Evolutionary conservation across 805 yeast genomes (phyloP), one percentile per base, ranked within the genome.

Genomic region (Metschnikowia peoriensis): DNA sequence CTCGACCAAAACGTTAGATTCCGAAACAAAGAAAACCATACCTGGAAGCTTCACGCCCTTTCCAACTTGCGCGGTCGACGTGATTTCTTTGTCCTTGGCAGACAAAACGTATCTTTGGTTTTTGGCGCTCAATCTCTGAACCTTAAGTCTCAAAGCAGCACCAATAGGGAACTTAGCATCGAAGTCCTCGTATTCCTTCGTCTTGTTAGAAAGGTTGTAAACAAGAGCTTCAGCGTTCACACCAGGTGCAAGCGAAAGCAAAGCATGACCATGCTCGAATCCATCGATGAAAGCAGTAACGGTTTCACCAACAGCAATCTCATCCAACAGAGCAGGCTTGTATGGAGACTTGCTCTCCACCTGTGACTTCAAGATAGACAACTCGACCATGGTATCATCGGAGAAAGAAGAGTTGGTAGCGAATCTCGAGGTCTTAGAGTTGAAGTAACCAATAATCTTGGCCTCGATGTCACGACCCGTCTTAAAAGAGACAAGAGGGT

Each of bases 371-470:
- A 79, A 79, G 28, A 82, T 73, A 17, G 87, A 78, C 54, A 91
- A 74, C 69, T 89, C 97, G 12, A 88, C 77, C 10, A 78, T 67
- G 45, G 81, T 78, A 54, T 81, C 80, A 28, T 82, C 77, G 41
- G 78, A 73, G 38, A 55, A 53, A 49, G 77, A 79, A 28, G 67
- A 61, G 60, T 82, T 86, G 17, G 88, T 77, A 17, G 85, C 73
- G 69, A 84, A 88, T 51, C 77, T 79, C 62, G 86, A 89, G 52
- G 78, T 84, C 53, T 84, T 80, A 7, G 84, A 76, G 66, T 89
- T 93, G 65, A 84, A 91, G 67, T 69, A 83, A 1, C 97, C 97
- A 59, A 90, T 78, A 16, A 92, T 79, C 61, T 80, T 82, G 29
- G 83, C 93, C 29, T 78, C 73, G 28, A 90, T 52, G 4, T 72